phyloP scores from a whole-genome alignment of 306 rosid genomes.

The Vigna radiata region DNA sequence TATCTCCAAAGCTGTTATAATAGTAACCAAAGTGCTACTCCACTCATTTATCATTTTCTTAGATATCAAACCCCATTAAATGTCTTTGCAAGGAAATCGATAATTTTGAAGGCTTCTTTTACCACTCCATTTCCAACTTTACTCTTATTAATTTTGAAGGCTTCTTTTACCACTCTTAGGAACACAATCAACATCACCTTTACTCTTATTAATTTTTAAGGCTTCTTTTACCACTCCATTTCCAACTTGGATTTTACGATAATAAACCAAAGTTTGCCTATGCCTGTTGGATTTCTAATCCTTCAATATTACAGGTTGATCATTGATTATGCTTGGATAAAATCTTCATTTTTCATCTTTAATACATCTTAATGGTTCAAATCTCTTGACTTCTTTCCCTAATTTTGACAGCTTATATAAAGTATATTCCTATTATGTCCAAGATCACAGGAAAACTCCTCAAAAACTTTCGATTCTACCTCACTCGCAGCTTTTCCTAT shows the following conservation, averaged over 20 bases:
- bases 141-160: too few relatives aligned
- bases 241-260: not conserved
- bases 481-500: not conserved
- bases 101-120: too few relatives aligned
- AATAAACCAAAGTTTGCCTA: not conserved
- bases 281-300: not conserved
- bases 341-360: not conserved
- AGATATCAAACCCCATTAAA: not conserved
- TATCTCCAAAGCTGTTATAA: not conserved
- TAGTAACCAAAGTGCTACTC: not conserved
- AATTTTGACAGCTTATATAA: not conserved
- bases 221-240: not conserved
- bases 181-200: not conserved
- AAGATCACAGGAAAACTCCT: not conserved
- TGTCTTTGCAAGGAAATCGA: not conserved
- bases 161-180: too few relatives aligned
- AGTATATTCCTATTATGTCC: not conserved
- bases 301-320: not conserved
- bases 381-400: not conserved
- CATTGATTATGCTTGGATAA: not conserved
- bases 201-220: not conserved
- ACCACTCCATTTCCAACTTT: too few relatives aligned
- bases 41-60: not conserved
- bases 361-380: not conserved
- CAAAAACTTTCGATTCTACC: not conserved